Percentiles rank a stretch among this genome's conserved stretches.
These are phyloP conservation scores for Protomyces pachydermus DNA, from an alignment of 1,139 yeast genomes.

Conservation along the genomic window DNA sequence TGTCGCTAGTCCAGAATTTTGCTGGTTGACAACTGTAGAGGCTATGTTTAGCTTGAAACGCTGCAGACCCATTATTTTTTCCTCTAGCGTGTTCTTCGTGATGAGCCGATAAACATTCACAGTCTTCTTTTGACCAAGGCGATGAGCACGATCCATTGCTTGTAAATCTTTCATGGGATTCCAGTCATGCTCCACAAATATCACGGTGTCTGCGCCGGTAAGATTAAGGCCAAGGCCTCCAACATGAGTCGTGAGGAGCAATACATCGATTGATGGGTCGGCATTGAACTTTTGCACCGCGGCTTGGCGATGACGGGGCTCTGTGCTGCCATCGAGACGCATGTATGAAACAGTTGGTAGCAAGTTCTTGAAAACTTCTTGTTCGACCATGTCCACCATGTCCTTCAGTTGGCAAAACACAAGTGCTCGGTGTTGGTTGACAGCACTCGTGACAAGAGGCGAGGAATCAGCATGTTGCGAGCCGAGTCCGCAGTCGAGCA, in stretches of 20 bases:
- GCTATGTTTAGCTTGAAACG: constrained; percentile 97
- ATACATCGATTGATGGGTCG: constrained; percentile 93
- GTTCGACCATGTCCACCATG: constrained; percentile 95
- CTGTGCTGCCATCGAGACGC: constrained; percentile 93
- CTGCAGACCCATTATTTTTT: constrained; percentile 96
- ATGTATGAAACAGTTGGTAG: constrained; percentile 91
- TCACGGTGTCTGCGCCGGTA: constrained; percentile 98
- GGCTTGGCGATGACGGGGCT: constrained; percentile 84
- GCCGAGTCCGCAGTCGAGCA: constrained; percentile 94
- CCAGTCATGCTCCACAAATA: constrained; percentile 99
- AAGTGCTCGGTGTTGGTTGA: constrained; percentile 91
- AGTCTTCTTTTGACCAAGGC: constrained; percentile 95
- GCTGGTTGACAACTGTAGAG: constrained; percentile 91
- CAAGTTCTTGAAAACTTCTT: constrained; percentile 71
- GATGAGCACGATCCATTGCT: constrained; percentile 98
- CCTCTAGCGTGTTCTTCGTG: constrained; percentile 89
- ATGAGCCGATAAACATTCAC: constrained; percentile 91
- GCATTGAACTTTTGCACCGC: constrained; percentile 89
- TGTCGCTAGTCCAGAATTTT: constrained; percentile 85
- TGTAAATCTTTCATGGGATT: constrained; percentile 99
- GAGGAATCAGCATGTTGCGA: constrained; percentile 40
- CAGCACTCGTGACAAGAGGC: constrained; percentile 60
- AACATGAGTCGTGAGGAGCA: constrained; percentile 88
- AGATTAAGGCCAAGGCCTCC: constrained; percentile 96
- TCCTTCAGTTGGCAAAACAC: constrained; percentile 95